Evolutionary conservation across 371 early-diverging fungal species (phyloP), one percentile per base, ranked within the genome.

Genomic region (Rhizopus sp.): DNA sequence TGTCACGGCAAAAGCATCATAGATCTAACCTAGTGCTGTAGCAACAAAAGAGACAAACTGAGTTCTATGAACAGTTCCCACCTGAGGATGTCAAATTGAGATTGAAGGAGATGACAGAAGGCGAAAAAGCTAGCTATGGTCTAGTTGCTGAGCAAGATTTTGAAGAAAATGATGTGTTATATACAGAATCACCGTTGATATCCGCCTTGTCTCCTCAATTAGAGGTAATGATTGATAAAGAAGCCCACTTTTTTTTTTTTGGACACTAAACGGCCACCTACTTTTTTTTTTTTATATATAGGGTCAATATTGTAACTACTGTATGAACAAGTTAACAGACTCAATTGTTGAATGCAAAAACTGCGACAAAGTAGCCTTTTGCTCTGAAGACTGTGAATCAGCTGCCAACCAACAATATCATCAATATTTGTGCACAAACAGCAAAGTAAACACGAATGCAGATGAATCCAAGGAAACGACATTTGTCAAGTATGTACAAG

Each of bases 41-140:
- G 88, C 83, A 86, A 61, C 78, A 84, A 71, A 75, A 83, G 64
- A 85, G 87, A 62, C 89, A 90, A 69, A 77, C 84, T 29, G 76
- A 80, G 45, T 93, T 92, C 73, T 93, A 85, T 65, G 85, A 90
- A 35, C 70, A 84, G 17, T 94, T 90, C 85, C 96, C 96, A 41
- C 78, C 88, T 16, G 57, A 74, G 60, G 84, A 85, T 32, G 82
- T 83, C 72, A 78, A 90, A 60, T 89, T 94, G 38, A 82, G 82
- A 63, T 69, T 93, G 52, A 78, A 72, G 9, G 87, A 88, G 45
- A 59, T 82, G 39, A 65, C 69, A 3, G 75, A 69, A 35, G 73
- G 73, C 37, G 69, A 78, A 53, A 72, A 84, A 38, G 60, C 72
- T 13, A 76, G 80, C 17, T 83, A 87, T 58, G 87, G 79, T 29